A percentile compares a stretch with the other conserved stretches of the same genome.
Conservation (phyloP, 345 rosid genomes). For the Salix dunnii region DNA sequence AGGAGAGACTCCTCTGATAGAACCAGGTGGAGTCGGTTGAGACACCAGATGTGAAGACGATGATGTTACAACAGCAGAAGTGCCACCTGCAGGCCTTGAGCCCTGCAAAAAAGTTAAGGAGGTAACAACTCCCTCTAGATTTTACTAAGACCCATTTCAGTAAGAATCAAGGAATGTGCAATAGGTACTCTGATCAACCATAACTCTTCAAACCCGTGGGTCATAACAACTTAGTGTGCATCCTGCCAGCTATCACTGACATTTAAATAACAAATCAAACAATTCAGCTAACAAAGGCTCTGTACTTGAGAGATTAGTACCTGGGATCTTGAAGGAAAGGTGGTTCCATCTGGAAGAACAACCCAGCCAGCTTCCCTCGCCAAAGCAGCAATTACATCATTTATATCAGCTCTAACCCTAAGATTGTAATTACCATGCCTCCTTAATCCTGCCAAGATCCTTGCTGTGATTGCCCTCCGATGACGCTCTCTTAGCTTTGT, state of each 20-base stretch:
- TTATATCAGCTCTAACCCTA: conserved; percentile 97
- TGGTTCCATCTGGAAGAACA: conserved; percentile 99
- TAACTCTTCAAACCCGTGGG: background rate
- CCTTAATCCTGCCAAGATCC: conserved; percentile 89
- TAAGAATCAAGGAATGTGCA: conserved; percentile 1
- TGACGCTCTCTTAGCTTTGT: conserved; percentile 97
- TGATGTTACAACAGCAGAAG: conserved; percentile 45
- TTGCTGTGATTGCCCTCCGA: conserved; percentile 94
- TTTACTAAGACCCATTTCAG: background rate
- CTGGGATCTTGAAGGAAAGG: conserved; percentile 94
- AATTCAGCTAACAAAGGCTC: background rate
- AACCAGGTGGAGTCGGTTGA: conserved; percentile 58
- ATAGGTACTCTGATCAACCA: background rate
- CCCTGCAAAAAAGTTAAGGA: conserved; percentile 42
- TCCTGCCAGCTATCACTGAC: background rate
- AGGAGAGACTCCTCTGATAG: conserved; percentile 58
- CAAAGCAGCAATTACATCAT: conserved; percentile 96
- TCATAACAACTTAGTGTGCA: background rate
- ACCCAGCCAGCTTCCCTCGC: conserved; percentile 99
- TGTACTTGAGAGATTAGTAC: conserved; percentile 35
- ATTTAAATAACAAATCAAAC: background rate
- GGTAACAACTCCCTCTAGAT: background rate
- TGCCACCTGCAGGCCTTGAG: conserved; percentile 63
- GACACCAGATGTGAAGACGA: conserved; percentile 63
- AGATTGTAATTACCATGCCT: conserved; percentile 98